Conservation (phyloP, 495 filamentous ascomycete species). For the Lophium mytilinum region DNA sequence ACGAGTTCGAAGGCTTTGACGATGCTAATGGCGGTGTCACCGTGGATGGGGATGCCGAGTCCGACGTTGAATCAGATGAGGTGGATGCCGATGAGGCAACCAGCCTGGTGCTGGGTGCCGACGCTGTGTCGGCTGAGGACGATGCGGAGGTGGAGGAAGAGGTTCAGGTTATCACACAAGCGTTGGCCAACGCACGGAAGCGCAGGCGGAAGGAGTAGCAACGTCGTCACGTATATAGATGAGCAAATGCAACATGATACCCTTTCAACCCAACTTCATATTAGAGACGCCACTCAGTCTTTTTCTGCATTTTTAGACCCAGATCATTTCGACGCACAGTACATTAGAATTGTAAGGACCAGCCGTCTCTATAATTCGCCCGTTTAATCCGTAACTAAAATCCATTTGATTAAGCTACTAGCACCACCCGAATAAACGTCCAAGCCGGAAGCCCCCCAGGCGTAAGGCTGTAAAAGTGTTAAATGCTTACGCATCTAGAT, state of each 20-base stretch:
- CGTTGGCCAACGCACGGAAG: slow-evolving; percentile 14
- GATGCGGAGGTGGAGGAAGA: slow-evolving; percentile 20
- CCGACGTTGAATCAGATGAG: slow-evolving; percentile 5
- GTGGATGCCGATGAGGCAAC: slow-evolving; percentile 3
- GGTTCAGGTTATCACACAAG: slow-evolving; percentile 14
- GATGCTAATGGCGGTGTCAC: slow-evolving; percentile 37
- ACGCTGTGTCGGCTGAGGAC: background rate
- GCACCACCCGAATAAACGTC: too few species aligned
- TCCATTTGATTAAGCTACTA: too few species aligned
- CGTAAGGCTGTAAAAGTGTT: too few species aligned
- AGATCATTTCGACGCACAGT: too few species aligned
- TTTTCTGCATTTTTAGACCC: background rate
- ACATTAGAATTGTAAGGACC: too few species aligned
- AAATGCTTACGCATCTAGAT: too few species aligned
- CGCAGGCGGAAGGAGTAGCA: background rate
- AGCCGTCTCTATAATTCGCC: too few species aligned
- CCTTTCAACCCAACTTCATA: background rate
- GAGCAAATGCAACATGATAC: background rate
- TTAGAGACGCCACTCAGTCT: background rate
- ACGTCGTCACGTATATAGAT: background rate
- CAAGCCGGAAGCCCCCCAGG: too few species aligned
- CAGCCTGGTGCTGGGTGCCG: background rate
- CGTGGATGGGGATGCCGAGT: slow-evolving; percentile 26
- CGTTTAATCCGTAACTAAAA: too few species aligned
- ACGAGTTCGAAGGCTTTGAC: slow-evolving; percentile 14